Evolutionary conservation across 306 rosid species (phyloP).

Genomic region (Cucurbita argyrosperma): DNA sequence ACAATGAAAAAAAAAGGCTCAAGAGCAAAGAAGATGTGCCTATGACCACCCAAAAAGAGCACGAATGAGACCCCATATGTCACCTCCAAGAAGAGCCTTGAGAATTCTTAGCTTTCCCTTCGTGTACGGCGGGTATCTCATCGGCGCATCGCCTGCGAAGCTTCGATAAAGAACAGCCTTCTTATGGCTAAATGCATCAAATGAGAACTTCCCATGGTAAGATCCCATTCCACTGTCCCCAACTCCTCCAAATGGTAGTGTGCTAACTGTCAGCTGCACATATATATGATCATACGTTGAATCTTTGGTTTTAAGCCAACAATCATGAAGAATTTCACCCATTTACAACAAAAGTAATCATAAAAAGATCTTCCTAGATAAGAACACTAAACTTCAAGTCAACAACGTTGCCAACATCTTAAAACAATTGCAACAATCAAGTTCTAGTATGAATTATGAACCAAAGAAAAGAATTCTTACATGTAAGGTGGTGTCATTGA

Average conservation of each 20-base stretch:
- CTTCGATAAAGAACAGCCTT: slow-evolving; percentile 82
- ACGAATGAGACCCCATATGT: slow-evolving; percentile 37
- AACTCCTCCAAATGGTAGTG: slow-evolving; percentile 95
- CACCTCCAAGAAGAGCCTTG: slow-evolving; percentile 69
- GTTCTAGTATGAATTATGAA: not conserved
- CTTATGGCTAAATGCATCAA: slow-evolving; percentile 88
- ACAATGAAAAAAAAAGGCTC: not conserved
- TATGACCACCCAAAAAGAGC: slow-evolving; percentile 66
- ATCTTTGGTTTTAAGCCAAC: not conserved
- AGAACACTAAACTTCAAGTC: not conserved
- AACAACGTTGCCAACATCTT: not conserved
- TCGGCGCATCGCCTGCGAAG: slow-evolving; percentile 50
- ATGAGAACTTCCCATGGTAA: slow-evolving; percentile 92
- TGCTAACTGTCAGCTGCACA: slow-evolving; percentile 56
- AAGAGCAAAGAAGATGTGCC: slow-evolving; percentile 7
- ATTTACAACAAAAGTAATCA: not conserved
- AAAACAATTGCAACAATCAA: not conserved
- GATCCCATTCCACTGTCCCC: slow-evolving; percentile 96
- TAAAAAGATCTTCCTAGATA: too few relatives aligned
- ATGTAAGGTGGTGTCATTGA: slow-evolving; percentile 75
- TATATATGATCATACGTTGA: not conserved
- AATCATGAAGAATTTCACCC: not conserved
- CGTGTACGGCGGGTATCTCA: slow-evolving; percentile 91
- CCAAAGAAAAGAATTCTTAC: slow-evolving; percentile 26
- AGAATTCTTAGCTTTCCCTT: slow-evolving; percentile 45